Base-by-base conservation (phyloP, 768 basidiomycete species). In the Polyporus arcularius region DNA sequence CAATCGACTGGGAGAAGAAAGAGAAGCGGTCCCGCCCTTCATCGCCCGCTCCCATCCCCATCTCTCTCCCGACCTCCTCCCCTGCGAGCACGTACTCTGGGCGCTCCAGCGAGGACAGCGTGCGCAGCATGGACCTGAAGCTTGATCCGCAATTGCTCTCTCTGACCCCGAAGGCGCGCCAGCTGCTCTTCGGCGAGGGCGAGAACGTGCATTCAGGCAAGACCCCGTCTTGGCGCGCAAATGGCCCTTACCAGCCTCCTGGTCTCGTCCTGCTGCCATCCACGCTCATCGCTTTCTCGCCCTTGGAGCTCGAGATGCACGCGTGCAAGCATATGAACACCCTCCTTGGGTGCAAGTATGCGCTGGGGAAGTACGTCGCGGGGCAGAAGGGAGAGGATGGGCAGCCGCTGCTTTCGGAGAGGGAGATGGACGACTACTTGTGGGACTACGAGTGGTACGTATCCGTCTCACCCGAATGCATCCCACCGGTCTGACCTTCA, bases 271-370 rank as follows among this genome's bases (percentile, higher is more conserved):
- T 89, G 43, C 38, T 82, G 76, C 79, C 85, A 82, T 7, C 73
- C 78, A 83, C 81, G 6, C 88, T 87, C 70, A 75, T 90, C 48
- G 81, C 86, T 1, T 74, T 87, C 65, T 57, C 78, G 0, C 79
- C 88, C 26, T 68, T 71, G 3, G 88, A 89, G 68, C 75, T 91
- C 38, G 89, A 91, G 74, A 85, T 88, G 85, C 86, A 90, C 66
- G 79, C 84, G n/a, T 86, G 85, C 74, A 88, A 85, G 73, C 79
- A 86, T 67, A 73, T 90, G 51, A 86, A 91, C 68, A 79, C 79
- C 6, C 70, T 92, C 3, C 75, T 92, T 28, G 83, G 83, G 32
- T 87, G 84, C 68, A 83, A 84, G 67, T 76, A 77, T 39, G 86
- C 88, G 4, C 74, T 92, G 10, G 68, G 64, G 6, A 82, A 83